Base-by-base conservation (phyloP, 2,329 filamentous ascomycete species). In the Monosporascus sp. region DNA sequence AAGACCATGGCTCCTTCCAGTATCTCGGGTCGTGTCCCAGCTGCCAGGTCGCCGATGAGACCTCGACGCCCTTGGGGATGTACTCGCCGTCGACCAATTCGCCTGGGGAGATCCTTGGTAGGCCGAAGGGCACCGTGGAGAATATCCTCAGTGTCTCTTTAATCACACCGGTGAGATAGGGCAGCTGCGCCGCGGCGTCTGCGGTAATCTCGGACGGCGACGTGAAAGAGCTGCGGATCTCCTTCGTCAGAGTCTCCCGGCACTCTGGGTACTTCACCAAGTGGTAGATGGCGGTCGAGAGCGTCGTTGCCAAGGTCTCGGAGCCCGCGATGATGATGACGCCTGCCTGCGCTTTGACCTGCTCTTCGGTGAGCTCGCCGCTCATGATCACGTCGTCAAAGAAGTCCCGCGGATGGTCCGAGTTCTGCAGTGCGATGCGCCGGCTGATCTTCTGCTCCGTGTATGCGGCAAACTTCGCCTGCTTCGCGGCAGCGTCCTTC, bases 301-400 rank as follows among this genome's bases (percentile, higher is more conserved):
- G 60, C 1, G 67, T 65, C 1, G 70, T 71, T 0, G 73, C 67
- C 0, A 70, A 70, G 5, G 74, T 77, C 55, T 76, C 74, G 1
- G 69, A 70, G 8, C 74, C 73, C 2, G 73, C 73, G 17, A 71
- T 63, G 35, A 75, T 52, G 54, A 65, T 51, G 3, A 55, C 58
- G 37, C 61, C 56, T 7, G 59, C 55, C 22, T 61, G 53, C 20
- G 58, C 59, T 35, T 64, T 60, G 5, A 67, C 57, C 37, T 60
- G 51, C 17, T 37, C 31, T 52, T 62, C 58, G 17, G 50, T 45
- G 8, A 57, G 37, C 11, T 45, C 51, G n/a, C 48, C 55, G 14
- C 54, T 52, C 45, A 54, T 53, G 15, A 64, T 45, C 15, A 61
- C 46, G 20, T 58, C 54, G 18, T 55, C 52, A 41, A 64, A 59